Base-by-base conservation (phyloP, 169 alveolate species). In the Cryptosporidium muris region DNA sequence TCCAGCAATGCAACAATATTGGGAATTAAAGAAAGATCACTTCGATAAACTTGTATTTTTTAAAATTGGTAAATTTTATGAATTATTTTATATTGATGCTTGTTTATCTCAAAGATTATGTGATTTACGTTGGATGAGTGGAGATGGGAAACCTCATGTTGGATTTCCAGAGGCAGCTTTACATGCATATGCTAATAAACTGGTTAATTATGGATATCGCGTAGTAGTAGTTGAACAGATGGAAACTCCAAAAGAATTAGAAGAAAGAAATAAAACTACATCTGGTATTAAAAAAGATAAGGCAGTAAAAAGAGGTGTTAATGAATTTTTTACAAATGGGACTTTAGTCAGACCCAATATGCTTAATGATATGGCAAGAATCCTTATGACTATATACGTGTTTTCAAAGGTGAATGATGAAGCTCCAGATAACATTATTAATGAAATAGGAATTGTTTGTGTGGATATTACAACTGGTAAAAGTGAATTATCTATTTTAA, bases 161-260 rank as follows among this genome's bases (percentile, higher is more conserved):
- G 99, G 99, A 2, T 98, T 98, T 81, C 99, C 99, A 2, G 99
- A 98, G 90, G 96, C 95, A 80, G 94, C 96, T n/a, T 88, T 97
- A 14, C 98, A 97, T 66, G 91, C 92, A 56, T 96, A 96, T 64
- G 98, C 98, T 1, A 92, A 92, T 58, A 91, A 88, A 52, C 95
- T 98, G 48, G 97, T 97, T 1, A 89, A 92, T 45, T 81, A 92
- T 52, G 99, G 99, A 16, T 96, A 90, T 81, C 96, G 96, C 80
- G 98, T 98, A 4, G 99, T 97, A 3, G 99, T 98, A n/a, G 98
- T 97, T 3, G 99, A 98, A 91, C 98, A 98, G 90, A 97, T 97
- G 65, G 99, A 98, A 90, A 97, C 99, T 11, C 99, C 99, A 9
- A 95, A 94, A 60, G 96, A 96, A 90, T 82, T 97, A 88, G 96